Percentiles rank a stretch among this genome's conserved stretches.
These are phyloP conservation scores for Podospora didyma DNA, from an alignment of 495 filamentous ascomycete genomes.

Conservation along the genomic window DNA sequence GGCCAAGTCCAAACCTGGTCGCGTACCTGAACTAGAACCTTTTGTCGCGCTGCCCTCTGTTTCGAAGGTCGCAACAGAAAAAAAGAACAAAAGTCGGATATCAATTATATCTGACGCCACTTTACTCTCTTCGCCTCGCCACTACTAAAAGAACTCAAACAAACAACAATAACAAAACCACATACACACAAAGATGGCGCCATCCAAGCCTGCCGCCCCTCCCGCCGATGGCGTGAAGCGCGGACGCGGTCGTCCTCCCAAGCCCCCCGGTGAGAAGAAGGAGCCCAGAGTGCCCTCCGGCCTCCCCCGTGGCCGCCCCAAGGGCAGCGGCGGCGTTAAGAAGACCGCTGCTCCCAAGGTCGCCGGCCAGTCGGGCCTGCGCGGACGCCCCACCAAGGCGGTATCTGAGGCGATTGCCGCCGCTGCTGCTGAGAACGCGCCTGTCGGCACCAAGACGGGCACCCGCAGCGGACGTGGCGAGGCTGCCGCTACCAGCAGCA, in stretches of 20 bases:
- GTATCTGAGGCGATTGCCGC: slow-evolving; percentile 7
- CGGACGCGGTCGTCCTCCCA: slow-evolving; percentile 41
- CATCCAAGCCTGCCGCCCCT: slow-evolving; percentile 11
- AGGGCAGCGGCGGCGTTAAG: slow-evolving; percentile 36
- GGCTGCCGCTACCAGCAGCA: background rate
- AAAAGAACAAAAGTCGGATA: background rate
- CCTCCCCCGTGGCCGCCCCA: slow-evolving; percentile 42
- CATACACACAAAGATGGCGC: slow-evolving; percentile 17
- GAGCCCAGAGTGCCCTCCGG: slow-evolving; percentile 38
- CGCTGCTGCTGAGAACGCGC: slow-evolving; percentile 4
- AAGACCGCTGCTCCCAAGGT: slow-evolving; percentile 21
- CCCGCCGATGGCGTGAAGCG: slow-evolving; percentile 32
- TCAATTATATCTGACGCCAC: background rate
- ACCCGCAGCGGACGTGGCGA: slow-evolving; percentile 2
- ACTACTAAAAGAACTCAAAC: background rate
- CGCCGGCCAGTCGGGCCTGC: slow-evolving; percentile 19
- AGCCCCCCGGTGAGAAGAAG: slow-evolving; percentile 28
- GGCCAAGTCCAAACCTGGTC: background rate
- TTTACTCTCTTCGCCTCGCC: no score
- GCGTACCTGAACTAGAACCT: background rate
- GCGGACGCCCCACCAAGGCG: slow-evolving; percentile 35
- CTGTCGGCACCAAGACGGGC: background rate
- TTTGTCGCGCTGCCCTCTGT: background rate
- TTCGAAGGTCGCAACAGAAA: background rate
- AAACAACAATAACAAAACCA: slow-evolving; percentile 1